A percentile compares a stretch with the other conserved stretches of the same genome.
Conservation (phyloP, 1,284 basidiomycete species). For the Cryptococcus jaspeensis region DNA sequence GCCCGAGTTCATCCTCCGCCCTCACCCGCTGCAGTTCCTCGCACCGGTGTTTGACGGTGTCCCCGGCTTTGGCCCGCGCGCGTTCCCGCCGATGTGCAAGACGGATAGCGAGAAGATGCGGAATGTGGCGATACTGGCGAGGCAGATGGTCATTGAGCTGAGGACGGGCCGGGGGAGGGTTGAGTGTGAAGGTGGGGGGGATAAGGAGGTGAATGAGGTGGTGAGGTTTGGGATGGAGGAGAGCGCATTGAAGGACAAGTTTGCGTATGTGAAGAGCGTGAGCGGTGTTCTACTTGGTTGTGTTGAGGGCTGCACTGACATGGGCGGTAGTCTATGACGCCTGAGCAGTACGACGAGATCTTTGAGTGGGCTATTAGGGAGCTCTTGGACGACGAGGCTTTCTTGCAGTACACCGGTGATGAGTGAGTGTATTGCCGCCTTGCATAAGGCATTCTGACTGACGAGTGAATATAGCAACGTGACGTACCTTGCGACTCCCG, state of each 20-base stretch:
- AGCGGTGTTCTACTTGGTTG: neutral
- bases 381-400: constrained; percentile 72
- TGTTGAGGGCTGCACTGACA: neutral
- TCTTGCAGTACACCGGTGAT: constrained; percentile 69
- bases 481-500: no score
- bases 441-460: neutral
- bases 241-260: constrained; percentile 49
- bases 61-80: constrained; percentile 73
- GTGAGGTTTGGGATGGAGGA: constrained; percentile 71
- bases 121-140: constrained; percentile 74
- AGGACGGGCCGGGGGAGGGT: constrained; percentile 67
- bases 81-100: constrained; percentile 73
- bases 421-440: constrained; percentile 57
- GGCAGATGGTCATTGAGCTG: constrained; percentile 67
- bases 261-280: constrained; percentile 36
- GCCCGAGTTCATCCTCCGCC: constrained; percentile 65
- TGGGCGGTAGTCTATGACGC: constrained; percentile 9
- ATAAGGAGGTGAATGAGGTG: constrained; percentile 68
- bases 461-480: no score
- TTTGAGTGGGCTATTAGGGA: constrained; percentile 72
- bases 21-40: constrained; percentile 33
- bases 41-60: constrained; percentile 62
- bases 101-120: constrained; percentile 78
- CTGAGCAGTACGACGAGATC: constrained; percentile 43
- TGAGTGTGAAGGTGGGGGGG: constrained; percentile 60